Evolutionary conservation across 2,329 filamentous ascomycete species (phyloP), one percentile per base, ranked within the genome.

Genomic region (Dactylonectria estremocensis): DNA sequence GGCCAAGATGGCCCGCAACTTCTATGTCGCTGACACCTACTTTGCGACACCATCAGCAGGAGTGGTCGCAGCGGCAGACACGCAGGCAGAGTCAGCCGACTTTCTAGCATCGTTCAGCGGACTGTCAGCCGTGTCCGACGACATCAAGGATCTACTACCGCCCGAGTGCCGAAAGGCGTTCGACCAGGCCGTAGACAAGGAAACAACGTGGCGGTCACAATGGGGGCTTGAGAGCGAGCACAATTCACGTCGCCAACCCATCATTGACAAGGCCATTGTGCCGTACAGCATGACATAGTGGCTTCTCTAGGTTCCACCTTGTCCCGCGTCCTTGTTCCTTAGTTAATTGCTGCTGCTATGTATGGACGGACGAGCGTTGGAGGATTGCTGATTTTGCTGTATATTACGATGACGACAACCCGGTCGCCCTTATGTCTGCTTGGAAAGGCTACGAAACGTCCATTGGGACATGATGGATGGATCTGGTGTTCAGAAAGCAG

Each of bases 111-210:
- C 87, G 8, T 90, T 90, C 75, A 83, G 84, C 72, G 92, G 93
- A 3, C 83, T 95, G 9, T 83, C 84, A n/a, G 85, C 87, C 48
- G 85, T 95, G 7, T 81, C 90, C 1, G 86, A 90, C 56, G 92
- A 94, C 10, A 85, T 94, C 69, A 84, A 88, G 64, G 87, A 89
- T 33, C 85, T 92, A 66, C 84, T 95, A 66, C 92, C 92, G 1
- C 80, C 87, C 1, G 90, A 93, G 69, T 96, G 94, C 79, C 88
- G 92, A 43, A 83, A 85, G 43, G 92, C 93, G 0, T 95, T 97
- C 69, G 85, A 94, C 57, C 84, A 88, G 60, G 91, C 93, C 3
- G 83, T 90, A 58, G 82, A 82, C 11, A 85, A 87, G 61, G 93
- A 97, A 80, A 80, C 82, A 67, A 82, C 87, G 61, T 98, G 95